A percentile compares a stretch with the other conserved stretches of the same genome.
phyloP scores from a whole-genome alignment of 2,329 filamentous ascomycete genomes.

The Stachybotrys chlorohalonatus region DNA sequence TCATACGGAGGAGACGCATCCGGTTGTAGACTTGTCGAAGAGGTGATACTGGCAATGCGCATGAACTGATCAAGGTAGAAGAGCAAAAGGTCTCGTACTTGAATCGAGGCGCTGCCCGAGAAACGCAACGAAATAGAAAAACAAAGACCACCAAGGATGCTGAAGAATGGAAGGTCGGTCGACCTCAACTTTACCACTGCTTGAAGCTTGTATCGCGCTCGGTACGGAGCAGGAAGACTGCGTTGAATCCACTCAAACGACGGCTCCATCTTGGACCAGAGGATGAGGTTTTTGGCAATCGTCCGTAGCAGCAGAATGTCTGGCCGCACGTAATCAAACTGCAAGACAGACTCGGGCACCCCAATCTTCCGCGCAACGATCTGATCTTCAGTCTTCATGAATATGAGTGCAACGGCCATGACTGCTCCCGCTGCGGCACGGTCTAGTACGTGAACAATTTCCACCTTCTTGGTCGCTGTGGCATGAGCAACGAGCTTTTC shows the following conservation, averaged over 20 bases:
- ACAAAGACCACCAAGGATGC: slow-evolving; percentile 82
- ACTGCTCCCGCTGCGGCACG: slow-evolving; percentile 90
- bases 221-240: slow-evolving; percentile 65
- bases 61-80: slow-evolving; percentile 83
- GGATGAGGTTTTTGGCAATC: slow-evolving; percentile 79
- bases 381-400: slow-evolving; percentile 91
- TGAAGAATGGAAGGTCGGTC: slow-evolving; percentile 84
- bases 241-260: slow-evolving; percentile 64
- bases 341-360: slow-evolving; percentile 78
- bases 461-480: slow-evolving; percentile 81
- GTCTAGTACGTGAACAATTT: slow-evolving; percentile 86
- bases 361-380: slow-evolving; percentile 86
- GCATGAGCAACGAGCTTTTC: slow-evolving; percentile 81
- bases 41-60: slow-evolving; percentile 56
- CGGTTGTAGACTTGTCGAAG: slow-evolving; percentile 16
- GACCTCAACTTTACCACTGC: slow-evolving; percentile 57
- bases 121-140: slow-evolving; percentile 69
- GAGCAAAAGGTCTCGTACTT: slow-evolving; percentile 73
- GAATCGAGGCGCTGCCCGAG: slow-evolving; percentile 60
- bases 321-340: slow-evolving; percentile 92
- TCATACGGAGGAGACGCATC: slow-evolving; percentile 54
- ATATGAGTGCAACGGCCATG: slow-evolving; percentile 82
- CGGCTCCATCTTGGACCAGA: slow-evolving; percentile 79
- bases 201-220: slow-evolving; percentile 49
- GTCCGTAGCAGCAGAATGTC: slow-evolving; percentile 88